A percentile compares a stretch with the other conserved stretches of the same genome.
Evolutionary conservation across 768 basidiomycete genomes (phyloP).

Genomic region (Amanita brunnescens): DNA sequence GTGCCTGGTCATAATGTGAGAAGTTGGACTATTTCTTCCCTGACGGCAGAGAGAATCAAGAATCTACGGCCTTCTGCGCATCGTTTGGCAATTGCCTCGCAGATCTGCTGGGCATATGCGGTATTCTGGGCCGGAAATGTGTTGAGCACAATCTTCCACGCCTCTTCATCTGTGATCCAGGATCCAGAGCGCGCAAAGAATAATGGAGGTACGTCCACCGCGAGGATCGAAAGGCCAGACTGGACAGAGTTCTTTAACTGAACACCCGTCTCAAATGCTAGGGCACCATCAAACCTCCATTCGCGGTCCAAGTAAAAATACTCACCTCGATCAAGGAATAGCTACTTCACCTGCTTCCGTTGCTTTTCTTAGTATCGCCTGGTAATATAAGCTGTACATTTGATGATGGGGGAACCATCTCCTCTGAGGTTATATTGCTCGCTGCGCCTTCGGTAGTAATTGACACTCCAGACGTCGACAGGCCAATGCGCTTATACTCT

Average conservation of each 20-base stretch:
- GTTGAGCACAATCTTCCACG: too few relatives aligned
- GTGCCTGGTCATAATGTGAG: conserved; percentile 29
- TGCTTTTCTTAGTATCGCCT: conserved; percentile 59
- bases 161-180: too few relatives aligned
- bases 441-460: too few relatives aligned
- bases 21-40: conserved; percentile 63
- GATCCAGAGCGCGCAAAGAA: conserved; percentile 45
- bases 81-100: conserved; percentile 46
- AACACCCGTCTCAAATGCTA: conserved; percentile 76
- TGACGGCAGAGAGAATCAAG: conserved; percentile 54
- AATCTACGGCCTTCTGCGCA: conserved; percentile 58
- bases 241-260: conserved; percentile 50
- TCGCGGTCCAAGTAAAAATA: neutral
- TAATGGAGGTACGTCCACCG: conserved; percentile 52
- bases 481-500: conserved; percentile 71
- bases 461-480: conserved; percentile 51
- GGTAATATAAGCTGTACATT: too few relatives aligned
- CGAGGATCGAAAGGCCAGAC: conserved; percentile 54
- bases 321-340: conserved; percentile 60
- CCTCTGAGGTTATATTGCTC: too few relatives aligned
- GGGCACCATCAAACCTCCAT: neutral
- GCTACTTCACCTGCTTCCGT: conserved; percentile 60
- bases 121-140: too few relatives aligned
- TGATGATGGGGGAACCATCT: conserved; percentile 21
- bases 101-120: too few relatives aligned